Evolutionary conservation across 2,329 filamentous ascomycete genomes (phyloP).

Genomic region (Orbilia quercus): DNA sequence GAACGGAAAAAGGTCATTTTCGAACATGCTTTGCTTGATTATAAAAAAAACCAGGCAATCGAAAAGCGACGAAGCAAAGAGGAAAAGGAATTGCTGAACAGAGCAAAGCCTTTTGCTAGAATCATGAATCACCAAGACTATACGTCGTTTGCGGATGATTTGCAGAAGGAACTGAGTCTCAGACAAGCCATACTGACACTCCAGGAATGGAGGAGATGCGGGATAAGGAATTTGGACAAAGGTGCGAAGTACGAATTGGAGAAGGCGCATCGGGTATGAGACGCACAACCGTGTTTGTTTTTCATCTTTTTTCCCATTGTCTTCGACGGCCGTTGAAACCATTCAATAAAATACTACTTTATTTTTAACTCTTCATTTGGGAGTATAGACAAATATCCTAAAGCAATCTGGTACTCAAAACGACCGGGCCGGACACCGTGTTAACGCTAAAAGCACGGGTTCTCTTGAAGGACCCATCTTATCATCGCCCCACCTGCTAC

Average conservation of each 20-base stretch:
- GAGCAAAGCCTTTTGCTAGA: conserved; percentile 92
- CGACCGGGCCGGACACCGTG: conserved; percentile 66
- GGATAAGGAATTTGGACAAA: conserved; percentile 83
- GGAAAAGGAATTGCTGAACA: conserved; percentile 88
- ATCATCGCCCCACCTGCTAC: conserved; percentile 51
- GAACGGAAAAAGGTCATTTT: conserved; percentile 97
- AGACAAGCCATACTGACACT: conserved; percentile 88
- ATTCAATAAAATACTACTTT: conserved; percentile 5
- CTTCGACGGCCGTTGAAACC: not conserved
- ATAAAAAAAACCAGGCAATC: conserved; percentile 85
- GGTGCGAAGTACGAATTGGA: conserved; percentile 94
- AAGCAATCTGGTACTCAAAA: conserved; percentile 65
- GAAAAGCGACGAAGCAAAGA: conserved; percentile 98
- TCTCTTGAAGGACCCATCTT: conserved; percentile 48
- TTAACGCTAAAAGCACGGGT: conserved; percentile 47
- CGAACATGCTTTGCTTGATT: conserved; percentile 92
- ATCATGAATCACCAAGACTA: conserved; percentile 98
- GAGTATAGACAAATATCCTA: conserved; percentile 50
- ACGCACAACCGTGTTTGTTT: conserved; percentile 30
- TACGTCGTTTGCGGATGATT: conserved; percentile 81
- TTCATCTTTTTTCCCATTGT: conserved; percentile 10
- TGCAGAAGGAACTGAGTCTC: conserved; percentile 90
- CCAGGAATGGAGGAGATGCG: conserved; percentile 89
- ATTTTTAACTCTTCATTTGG: conserved; percentile 38
- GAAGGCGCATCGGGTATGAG: conserved; percentile 78